Evolutionary conservation across 2,329 filamentous ascomycete species (phyloP).

Genomic region (Cladosporium halotolerans): DNA sequence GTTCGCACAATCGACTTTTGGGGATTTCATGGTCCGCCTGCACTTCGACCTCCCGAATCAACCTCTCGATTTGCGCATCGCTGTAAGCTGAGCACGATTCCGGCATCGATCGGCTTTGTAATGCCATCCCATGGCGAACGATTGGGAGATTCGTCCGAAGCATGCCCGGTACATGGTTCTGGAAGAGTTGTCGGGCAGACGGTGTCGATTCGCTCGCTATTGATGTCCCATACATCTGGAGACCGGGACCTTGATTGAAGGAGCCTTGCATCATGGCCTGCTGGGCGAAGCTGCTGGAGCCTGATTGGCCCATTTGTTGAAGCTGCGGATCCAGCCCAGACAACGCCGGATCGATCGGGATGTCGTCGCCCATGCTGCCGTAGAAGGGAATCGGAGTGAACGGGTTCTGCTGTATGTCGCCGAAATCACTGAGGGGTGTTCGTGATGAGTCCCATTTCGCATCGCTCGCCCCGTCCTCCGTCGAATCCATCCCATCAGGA

Average conservation of each 20-base stretch:
- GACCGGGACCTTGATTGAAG: neutral
- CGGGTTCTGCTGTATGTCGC: neutral
- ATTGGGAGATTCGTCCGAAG: neutral
- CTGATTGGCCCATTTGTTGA: neutral
- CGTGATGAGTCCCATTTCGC: slow-evolving; percentile 5
- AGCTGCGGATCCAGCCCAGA: neutral
- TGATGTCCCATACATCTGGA: neutral
- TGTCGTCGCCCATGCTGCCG: neutral
- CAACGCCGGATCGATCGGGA: slow-evolving; percentile 7
- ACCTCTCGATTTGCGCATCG: slow-evolving; percentile 4
- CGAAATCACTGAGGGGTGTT: neutral
- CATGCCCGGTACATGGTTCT: neutral
- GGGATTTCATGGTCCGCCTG: slow-evolving; percentile 3
- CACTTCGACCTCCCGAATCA: slow-evolving; percentile 2
- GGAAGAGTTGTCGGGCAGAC: slow-evolving; percentile 3
- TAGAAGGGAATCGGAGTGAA: slow-evolving; percentile 1
- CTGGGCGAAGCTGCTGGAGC: neutral
- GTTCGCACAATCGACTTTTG: slow-evolving; percentile 2
- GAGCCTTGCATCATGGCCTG: neutral
- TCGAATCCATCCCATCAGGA: slow-evolving; percentile 1
- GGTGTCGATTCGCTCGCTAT: neutral
- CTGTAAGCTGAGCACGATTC: neutral
- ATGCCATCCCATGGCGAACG: neutral
- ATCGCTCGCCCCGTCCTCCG: slow-evolving; percentile 1
- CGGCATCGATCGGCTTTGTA: slow-evolving; percentile 1